phyloP scores from a whole-genome alignment of 441 rosid species.

The Corymbia calophylla region DNA sequence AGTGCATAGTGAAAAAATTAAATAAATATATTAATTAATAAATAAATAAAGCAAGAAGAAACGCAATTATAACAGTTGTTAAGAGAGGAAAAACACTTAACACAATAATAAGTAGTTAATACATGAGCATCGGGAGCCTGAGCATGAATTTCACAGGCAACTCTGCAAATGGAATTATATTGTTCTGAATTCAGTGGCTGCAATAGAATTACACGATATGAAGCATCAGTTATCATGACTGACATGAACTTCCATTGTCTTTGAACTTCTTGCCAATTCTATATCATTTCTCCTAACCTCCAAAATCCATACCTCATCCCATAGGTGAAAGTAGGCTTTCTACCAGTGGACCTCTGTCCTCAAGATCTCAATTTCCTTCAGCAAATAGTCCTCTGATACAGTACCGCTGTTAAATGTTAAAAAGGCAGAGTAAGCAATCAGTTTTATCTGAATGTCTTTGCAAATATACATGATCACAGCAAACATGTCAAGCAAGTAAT shows the following conservation, averaged over 20 bases:
- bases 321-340: no score
- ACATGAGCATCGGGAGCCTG: conserved; percentile 63
- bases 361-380: conserved; percentile 67
- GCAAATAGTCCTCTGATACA: conserved; percentile 57
- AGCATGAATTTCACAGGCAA: background rate
- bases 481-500: conserved; percentile 11
- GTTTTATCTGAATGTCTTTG: conserved; percentile 1
- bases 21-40: background rate
- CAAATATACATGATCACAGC: conserved; percentile 20
- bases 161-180: background rate
- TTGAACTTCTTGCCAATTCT: no score
- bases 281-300: no score
- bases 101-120: conserved; percentile 73
- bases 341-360: no score
- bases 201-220: no score
- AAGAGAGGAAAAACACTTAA: conserved; percentile 18
- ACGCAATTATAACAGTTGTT: background rate
- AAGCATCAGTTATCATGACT: background rate
- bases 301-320: no score
- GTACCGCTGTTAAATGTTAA: conserved; percentile 47
- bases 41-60: background rate
- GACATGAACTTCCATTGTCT: background rate
- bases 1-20: background rate
- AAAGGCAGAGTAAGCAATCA: conserved; percentile 20
- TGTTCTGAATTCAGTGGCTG: background rate